A percentile compares a stretch with the other conserved stretches of the same genome.
Evolutionary conservation across 1,284 basidiomycete genomes (phyloP).

Genomic region (Schizophyllum commune): DNA sequence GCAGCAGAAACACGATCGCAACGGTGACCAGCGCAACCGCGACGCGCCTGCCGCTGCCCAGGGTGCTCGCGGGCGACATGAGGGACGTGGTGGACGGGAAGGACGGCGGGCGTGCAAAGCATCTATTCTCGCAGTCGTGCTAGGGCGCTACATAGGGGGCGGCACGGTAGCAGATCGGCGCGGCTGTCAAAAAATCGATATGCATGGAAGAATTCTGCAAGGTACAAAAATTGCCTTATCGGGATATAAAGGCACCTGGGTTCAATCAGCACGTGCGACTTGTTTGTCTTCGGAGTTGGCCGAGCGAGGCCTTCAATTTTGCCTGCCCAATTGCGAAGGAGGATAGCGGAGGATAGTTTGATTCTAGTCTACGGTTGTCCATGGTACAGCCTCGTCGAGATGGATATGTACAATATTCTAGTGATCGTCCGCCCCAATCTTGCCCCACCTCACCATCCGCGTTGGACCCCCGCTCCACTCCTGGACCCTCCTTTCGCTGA

Average conservation of each 20-base stretch:
- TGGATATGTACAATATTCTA: not conserved
- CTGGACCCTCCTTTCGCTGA: conserved; percentile 30
- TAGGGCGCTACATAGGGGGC: not conserved
- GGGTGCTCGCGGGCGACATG: not conserved
- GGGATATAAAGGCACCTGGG: too few relatives aligned
- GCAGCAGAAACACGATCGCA: not conserved
- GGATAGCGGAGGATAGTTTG: too few relatives aligned
- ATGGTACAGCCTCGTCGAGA: too few relatives aligned
- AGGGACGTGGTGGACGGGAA: not conserved
- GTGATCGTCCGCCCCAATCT: not conserved
- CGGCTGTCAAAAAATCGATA: not conserved
- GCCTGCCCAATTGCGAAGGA: too few relatives aligned
- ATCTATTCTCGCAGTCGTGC: too few relatives aligned
- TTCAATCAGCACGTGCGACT: too few relatives aligned
- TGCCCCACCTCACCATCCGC: conserved; percentile 13
- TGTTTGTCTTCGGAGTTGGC: too few relatives aligned
- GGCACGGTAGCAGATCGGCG: not conserved
- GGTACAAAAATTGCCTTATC: not conserved
- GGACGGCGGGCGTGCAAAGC: not conserved
- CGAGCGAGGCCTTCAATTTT: too few relatives aligned
- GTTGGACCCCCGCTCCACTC: conserved; percentile 27
- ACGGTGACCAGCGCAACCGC: not conserved
- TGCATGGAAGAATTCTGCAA: not conserved
- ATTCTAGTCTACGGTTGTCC: too few relatives aligned
- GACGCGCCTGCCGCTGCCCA: not conserved